Base-by-base conservation (phyloP, 441 rosid species). In the Populus hybrid region DNA sequence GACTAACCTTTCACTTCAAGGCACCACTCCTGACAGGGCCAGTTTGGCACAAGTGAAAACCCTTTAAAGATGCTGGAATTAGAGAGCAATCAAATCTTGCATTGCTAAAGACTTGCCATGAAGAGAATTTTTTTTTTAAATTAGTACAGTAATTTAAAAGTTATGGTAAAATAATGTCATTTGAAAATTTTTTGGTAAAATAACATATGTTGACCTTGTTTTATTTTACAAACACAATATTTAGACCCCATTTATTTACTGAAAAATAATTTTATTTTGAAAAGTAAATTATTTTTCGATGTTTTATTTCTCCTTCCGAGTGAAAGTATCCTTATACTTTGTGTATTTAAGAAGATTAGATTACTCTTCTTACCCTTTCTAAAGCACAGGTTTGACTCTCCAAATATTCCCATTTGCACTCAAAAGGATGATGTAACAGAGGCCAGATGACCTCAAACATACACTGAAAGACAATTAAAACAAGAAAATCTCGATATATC, bases 1-100 rank as follows among this genome's bases (percentile, higher is more conserved):
- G 40, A 66, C 64, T 10, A 46, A 69, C 23, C 76, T 79, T 76
- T 75, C 73, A 65, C 32, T 72, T 81, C 72, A 12, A n/a, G 23
- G 61, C 68, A 73, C 73, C 73, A 57, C 10, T 18, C 67, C 67
- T 66, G 69, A 64, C 26, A 54, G n/a, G 70, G 35, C 70, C 42
- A 24, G 28, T 57, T 73, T 73, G 75, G 80, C 74, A 73, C 79
- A n/a, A 59, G 67, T 24, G 57, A 46, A 76, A 11, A 5, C 34
- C 65, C 64, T 76, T 59, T 20, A 0, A 3, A 28, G 24, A 2
- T 28, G 3, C 30, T 28, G 2, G 2, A 28, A 28, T 28, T 2
- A 28, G 3, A 28, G 23, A 70, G 63, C 5, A 34, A 28, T 75
- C 78, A 75, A 76, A 21, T 50, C 73, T 50, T 54, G 30, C 57